phyloP scores from a whole-genome alignment of 1,284 basidiomycete genomes.

The Ceratobasidium papillatum region DNA sequence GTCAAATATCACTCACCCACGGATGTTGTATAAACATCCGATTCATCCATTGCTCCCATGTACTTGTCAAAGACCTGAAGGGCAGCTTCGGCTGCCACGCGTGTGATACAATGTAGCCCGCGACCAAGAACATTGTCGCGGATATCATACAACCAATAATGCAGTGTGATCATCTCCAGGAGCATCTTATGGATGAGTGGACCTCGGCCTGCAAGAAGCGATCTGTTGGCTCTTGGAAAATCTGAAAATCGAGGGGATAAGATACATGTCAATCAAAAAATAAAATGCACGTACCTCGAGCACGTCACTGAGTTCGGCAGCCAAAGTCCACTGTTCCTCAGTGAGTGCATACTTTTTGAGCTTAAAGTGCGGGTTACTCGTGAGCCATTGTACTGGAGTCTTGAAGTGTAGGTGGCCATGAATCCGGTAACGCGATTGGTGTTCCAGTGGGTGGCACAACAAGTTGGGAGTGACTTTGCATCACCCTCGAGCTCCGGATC shows the following conservation, averaged over 20 bases:
- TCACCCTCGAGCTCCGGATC: neutral
- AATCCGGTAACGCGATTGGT: neutral
- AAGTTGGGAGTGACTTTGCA: neutral
- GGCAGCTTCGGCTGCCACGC: neutral
- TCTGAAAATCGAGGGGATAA: neutral
- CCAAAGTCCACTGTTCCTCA: constrained; percentile 7
- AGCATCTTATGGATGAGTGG: neutral
- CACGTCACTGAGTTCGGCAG: neutral
- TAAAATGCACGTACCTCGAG: neutral
- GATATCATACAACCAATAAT: neutral
- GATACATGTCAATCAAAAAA: neutral
- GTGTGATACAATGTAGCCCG: neutral
- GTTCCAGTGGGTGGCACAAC: constrained; percentile 7
- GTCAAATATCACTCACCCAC: neutral
- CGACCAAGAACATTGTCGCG: neutral
- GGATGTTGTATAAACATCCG: neutral
- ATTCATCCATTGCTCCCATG: constrained; percentile 15
- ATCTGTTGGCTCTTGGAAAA: constrained; percentile 13
- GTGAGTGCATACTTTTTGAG: constrained; percentile 5
- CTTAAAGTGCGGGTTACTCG: neutral
- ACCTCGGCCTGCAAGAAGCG: neutral
- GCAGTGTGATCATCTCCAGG: constrained; percentile 6
- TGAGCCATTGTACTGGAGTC: constrained; percentile 13
- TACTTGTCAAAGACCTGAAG: constrained; percentile 2
- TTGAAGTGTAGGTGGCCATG: constrained; percentile 7